Evolutionary conservation across 169 alveolate species (phyloP).

Genomic region (Cryptosporidium baileyi): DNA sequence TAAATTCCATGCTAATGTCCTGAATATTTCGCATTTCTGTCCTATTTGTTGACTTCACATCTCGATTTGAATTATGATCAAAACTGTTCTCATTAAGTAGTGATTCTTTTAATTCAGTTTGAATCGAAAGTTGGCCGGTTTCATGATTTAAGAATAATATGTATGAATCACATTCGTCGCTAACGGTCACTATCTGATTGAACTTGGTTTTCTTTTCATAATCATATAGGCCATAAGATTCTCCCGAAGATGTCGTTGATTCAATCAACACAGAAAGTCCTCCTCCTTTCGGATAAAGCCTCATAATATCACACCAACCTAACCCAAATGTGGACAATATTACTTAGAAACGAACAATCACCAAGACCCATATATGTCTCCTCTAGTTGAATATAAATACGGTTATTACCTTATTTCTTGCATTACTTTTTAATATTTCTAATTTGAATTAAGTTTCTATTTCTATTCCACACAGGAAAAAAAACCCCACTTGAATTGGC

Average conservation of each 20-base stretch:
- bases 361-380: background rate
- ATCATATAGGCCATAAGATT: constrained; percentile 60
- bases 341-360: no score
- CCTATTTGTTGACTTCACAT: no score
- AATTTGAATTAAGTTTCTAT: background rate
- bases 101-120: constrained; percentile 12
- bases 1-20: background rate
- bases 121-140: constrained; percentile 29
- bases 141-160: constrained; percentile 9
- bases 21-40: no score
- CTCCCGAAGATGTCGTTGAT: constrained; percentile 65
- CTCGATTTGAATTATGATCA: background rate
- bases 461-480: constrained; percentile 39
- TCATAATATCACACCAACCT: constrained; percentile 10
- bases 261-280: constrained; percentile 56
- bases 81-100: background rate
- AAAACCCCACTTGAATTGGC: constrained; percentile 61
- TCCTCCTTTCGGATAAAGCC: constrained; percentile 7
- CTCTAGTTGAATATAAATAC: background rate
- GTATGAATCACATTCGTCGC: constrained; percentile 10
- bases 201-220: constrained; percentile 37
- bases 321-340: background rate
- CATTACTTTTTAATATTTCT: background rate
- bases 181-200: constrained; percentile 23
- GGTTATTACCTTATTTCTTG: no score